Conservation (phyloP, 306 rosid species). For the Astragalus membranaceus region DNA sequence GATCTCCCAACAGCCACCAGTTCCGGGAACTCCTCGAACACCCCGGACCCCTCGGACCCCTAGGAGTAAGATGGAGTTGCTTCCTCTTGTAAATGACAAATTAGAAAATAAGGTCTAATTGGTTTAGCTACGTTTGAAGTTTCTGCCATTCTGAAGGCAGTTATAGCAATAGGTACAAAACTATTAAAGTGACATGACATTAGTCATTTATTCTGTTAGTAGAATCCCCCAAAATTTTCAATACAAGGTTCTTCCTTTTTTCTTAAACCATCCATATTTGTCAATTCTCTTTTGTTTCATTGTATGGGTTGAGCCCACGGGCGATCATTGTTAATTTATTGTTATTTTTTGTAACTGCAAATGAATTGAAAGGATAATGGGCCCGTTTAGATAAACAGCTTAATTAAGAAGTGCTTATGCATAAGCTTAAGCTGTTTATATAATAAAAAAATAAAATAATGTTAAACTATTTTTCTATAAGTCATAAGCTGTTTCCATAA, state of each 20-base stretch:
- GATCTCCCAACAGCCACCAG: conserved; percentile 74
- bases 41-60: conserved; percentile 89
- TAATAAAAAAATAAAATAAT: too few relatives aligned
- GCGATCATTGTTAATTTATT: conserved; percentile 13
- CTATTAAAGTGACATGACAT: conserved; percentile 15
- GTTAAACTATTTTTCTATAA: too few relatives aligned
- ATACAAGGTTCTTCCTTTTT: not conserved
- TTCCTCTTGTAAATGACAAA: conserved; percentile 94
- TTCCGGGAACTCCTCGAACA: conserved; percentile 72
- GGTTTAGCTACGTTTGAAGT: conserved; percentile 11
- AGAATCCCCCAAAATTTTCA: conserved; percentile 25
- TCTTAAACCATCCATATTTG: not conserved
- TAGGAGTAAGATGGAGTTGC: conserved; percentile 69
- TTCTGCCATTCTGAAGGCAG: conserved; percentile 23
- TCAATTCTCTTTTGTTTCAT: not conserved
- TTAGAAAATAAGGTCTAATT: conserved; percentile 69
- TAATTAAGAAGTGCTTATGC: too few relatives aligned
- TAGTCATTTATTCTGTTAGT: conserved; percentile 28
- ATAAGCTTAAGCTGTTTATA: too few relatives aligned
- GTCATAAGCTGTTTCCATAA: too few relatives aligned
- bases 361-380: not conserved
- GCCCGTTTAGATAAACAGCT: too few relatives aligned
- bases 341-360: not conserved
- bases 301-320: conserved; percentile 16
- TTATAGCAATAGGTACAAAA: conserved; percentile 36